Evolutionary conservation across 208 protist genomes (phyloP).

Genomic region (Trypanosoma theileri): DNA sequence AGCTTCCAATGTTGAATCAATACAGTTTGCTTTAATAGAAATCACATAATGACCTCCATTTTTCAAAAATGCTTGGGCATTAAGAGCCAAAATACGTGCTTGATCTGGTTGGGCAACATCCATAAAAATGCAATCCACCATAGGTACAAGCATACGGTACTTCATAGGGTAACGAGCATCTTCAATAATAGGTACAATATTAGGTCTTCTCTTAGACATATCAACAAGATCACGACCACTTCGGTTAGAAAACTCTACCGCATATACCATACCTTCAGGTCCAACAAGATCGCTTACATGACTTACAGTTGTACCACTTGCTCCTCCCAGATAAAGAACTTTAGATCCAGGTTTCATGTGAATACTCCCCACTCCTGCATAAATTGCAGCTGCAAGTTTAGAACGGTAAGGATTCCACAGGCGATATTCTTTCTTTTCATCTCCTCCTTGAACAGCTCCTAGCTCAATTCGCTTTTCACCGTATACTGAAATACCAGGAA

Average conservation of each 20-base stretch:
- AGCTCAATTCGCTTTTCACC: slow-evolving; percentile 99
- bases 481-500: slow-evolving; percentile 99
- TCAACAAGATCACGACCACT: slow-evolving; percentile 99
- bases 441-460: slow-evolving; percentile 72
- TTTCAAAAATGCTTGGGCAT: slow-evolving; percentile 99
- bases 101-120: slow-evolving; percentile 99
- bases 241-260: slow-evolving; percentile 99
- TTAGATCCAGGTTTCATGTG: slow-evolving; percentile 98
- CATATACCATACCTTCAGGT: slow-evolving; percentile 99
- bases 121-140: slow-evolving; percentile 99
- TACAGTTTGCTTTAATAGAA: slow-evolving; percentile 99
- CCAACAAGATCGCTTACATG: slow-evolving; percentile 99
- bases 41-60: slow-evolving; percentile 99
- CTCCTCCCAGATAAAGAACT: slow-evolving; percentile 99
- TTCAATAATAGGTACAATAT: slow-evolving; percentile 99
- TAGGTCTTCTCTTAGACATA: slow-evolving; percentile 99
- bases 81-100: slow-evolving; percentile 99
- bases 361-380: slow-evolving; percentile 98
- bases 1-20: slow-evolving; percentile 98
- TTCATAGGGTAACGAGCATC: slow-evolving; percentile 99
- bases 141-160: slow-evolving; percentile 99
- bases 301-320: slow-evolving; percentile 99
- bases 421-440: slow-evolving; percentile 99
- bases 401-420: slow-evolving; percentile 99
- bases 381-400: slow-evolving; percentile 99